Conservation (phyloP, 805 yeast species). For the Kurtzmaniella fragi region DNA sequence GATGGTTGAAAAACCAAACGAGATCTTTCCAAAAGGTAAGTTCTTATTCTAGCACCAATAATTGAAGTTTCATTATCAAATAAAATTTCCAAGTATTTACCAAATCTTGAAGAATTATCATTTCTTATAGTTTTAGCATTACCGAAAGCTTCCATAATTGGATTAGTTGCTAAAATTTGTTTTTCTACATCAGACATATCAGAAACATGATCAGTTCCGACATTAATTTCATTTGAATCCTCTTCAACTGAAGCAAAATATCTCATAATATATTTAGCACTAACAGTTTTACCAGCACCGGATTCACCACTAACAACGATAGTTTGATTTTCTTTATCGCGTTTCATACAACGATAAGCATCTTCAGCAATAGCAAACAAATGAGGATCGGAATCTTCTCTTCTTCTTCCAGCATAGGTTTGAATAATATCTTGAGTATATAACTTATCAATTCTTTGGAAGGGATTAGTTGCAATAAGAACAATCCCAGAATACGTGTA, state of each 20-base stretch:
- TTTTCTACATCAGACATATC: conserved; percentile 90
- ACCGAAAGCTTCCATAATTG: conserved; percentile 97
- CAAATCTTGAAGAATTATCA: conserved; percentile 96
- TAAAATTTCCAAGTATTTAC: conserved; percentile 88
- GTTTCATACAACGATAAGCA: conserved; percentile 91
- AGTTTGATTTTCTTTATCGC: conserved; percentile 82
- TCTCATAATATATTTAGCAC: conserved; percentile 96
- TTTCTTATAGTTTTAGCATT: conserved; percentile 97
- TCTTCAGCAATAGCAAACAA: conserved; percentile 97
- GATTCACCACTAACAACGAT: conserved; percentile 97
- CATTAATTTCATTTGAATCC: conserved; percentile 19
- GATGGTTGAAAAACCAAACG: conserved; percentile 90
- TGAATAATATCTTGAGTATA: conserved; percentile 91
- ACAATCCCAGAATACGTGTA: conserved; percentile 97
- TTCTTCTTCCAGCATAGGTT: conserved; percentile 85
- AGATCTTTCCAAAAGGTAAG: conserved; percentile 88
- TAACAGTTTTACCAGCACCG: conserved; percentile 98
- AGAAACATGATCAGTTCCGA: conserved; percentile 33
- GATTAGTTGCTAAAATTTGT: conserved; percentile 93
- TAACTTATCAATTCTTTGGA: conserved; percentile 84
- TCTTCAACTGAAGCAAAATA: conserved; percentile 91
- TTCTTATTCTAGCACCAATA: conserved; percentile 91
- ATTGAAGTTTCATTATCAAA: conserved; percentile 73
- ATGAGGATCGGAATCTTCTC: conserved; percentile 97
- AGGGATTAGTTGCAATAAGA: conserved; percentile 93